Base-by-base conservation (phyloP, 345 rosid genomes). In the Draba incana region DNA sequence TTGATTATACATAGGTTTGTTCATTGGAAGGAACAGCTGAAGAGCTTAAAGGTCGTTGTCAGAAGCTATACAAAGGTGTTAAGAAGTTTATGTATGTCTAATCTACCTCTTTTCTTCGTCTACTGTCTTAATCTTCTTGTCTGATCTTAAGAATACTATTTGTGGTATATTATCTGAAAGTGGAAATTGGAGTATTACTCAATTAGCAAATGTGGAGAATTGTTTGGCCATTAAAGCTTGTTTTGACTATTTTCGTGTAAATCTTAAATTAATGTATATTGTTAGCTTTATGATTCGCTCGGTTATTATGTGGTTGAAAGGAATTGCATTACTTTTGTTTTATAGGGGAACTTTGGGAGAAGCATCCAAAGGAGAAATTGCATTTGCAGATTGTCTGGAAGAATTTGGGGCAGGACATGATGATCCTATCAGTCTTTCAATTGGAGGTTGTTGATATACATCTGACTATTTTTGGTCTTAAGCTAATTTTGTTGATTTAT, bases 351-450 rank as follows among this genome's bases (percentile, higher is more conserved):
- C 78, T 77, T 82, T 92, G 69, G 95, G 80, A 78, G 89, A 89
- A 66, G 88, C 95, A 8, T 82, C 83, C 49, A 74, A 62, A 70
- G 98, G 86, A 14, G 96, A 89, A 57, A 70, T 54, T 51, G 61
- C 82, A 23, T 89, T 92, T 64, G 96, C 86, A 10, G 89, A 84
- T 75, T 81, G 92, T 57, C 78, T 89, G 50, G 92, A 89, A 84
- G 85, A 77, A 66, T 89, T 89, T 79, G 96, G 94, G 30, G 95
- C 87, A 64, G 95, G 92, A 46, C 88, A 75, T 57, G 98, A 92
- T 75, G 96, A 92, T 81, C 92, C 94, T 44, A 80, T 89, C 60
- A 86, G 96, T 78, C 84, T 86, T 46, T 87, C 94, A n/a, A 86
- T 89, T 15, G 98, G 98, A 92, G 98, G 97, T 90, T 70, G 66